These are phyloP conservation scores for Dinochytrium kinnereticum DNA, from an alignment of 371 early-diverging fungal species.

Conservation along the genomic window DNA sequence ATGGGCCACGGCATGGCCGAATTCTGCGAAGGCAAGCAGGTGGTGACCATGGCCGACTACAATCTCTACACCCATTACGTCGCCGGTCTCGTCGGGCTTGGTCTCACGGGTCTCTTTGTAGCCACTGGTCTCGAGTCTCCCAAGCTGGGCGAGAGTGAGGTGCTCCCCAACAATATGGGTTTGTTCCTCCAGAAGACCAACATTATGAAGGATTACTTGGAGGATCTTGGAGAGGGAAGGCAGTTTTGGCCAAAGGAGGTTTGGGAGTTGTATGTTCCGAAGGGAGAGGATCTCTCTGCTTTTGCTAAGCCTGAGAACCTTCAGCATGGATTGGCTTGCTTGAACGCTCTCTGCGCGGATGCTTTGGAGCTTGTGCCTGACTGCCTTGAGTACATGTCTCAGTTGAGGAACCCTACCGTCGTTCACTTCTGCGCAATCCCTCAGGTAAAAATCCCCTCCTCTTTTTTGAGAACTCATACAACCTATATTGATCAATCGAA, in stretches of 20 bases:
- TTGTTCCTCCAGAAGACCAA: slow-evolving; percentile 96
- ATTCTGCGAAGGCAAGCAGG: slow-evolving; percentile 71
- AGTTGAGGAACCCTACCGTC: slow-evolving; percentile 76
- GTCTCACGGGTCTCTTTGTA: slow-evolving; percentile 87
- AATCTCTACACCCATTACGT: slow-evolving; percentile 97
- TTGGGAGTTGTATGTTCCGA: slow-evolving; percentile 62
- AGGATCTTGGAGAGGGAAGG: slow-evolving; percentile 87
- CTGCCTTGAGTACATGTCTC: slow-evolving; percentile 81
- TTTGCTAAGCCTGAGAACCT: slow-evolving; percentile 64
- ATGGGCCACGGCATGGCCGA: slow-evolving; percentile 98
- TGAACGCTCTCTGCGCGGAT: slow-evolving; percentile 87
- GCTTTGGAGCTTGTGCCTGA: slow-evolving; percentile 85
- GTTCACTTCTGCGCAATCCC: slow-evolving; percentile 97
- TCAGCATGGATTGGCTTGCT: slow-evolving; percentile 65
- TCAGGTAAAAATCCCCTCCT: slow-evolving; percentile 63
- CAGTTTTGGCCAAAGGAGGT: slow-evolving; percentile 94
- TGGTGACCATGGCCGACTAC: slow-evolving; percentile 83
- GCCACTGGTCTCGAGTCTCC: slow-evolving; percentile 83
- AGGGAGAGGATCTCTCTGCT: slow-evolving; percentile 41
- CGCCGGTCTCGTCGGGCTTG: slow-evolving; percentile 95
- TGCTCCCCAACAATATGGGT: slow-evolving; percentile 90
- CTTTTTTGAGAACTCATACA: slow-evolving; percentile 15
- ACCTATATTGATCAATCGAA: neutral
- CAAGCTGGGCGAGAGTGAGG: slow-evolving; percentile 40
- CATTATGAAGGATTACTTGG: slow-evolving; percentile 91